Base-by-base conservation (phyloP, 352 stramenopile genomes). In the Thraustotheca clavata region DNA sequence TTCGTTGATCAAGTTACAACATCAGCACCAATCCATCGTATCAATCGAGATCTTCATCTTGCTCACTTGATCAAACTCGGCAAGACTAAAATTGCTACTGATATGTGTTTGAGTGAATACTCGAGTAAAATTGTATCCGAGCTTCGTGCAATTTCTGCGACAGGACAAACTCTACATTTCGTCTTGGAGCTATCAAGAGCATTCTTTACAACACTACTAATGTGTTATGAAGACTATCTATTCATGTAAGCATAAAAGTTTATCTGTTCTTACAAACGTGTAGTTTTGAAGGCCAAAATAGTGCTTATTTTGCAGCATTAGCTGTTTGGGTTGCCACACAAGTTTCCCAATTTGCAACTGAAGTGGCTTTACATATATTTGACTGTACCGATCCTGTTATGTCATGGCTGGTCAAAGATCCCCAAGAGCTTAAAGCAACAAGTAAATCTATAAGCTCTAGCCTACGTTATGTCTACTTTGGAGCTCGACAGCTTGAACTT, bases 81-180 rank as follows among this genome's bases (percentile, higher is more conserved):
- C 7, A 72, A 91, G 35, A 79, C 82, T 5, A 63, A 79, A 4
- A 49, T 89, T 1, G 83, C 81, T 11, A 88, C 83, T 0, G 73
- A 91, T 46, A 89, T 93, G 78, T 93, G 83, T 62, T 67, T 93
- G 29, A 74, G 89, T 46, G 89, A 88, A 67, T 93, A 93, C 60
- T 86, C 80, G 2, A 79, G 87, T 29, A 80, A 78, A 33, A 89
- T 93, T 18, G 80, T 80, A 0, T 62, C 89, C 27, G 81, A 93
- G 46, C 69, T 93, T 34, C 80, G 81, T 2, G 76, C 87, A 24
- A 82, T 93, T 1, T 79, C 79, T 27, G 87, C 80, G 20, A 82
- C 83, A 32, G 83, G 83, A 9, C 87, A 88, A 60, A 68, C 75
- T 22, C 75, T 90, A 41, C 85, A 86, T 63, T 93, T 89, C 59